These are phyloP conservation scores for Plasmodium vivax DNA, from an alignment of 169 alveolate genomes.

Conservation along the genomic window DNA sequence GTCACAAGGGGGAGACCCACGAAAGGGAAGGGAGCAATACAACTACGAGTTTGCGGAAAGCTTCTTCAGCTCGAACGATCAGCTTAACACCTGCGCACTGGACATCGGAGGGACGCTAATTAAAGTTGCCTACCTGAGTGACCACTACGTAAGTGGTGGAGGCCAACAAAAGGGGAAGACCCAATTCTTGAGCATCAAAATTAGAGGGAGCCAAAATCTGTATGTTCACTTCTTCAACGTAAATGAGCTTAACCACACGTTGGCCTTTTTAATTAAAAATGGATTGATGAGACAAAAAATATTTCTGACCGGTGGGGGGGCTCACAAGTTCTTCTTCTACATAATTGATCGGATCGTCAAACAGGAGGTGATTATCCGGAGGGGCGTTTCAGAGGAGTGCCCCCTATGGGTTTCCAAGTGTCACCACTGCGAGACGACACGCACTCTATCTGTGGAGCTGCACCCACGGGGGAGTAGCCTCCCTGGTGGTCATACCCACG, in stretches of 20 bases:
- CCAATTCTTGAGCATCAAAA: neutral
- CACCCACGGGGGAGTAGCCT: neutral
- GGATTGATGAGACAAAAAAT: slow-evolving; percentile 32
- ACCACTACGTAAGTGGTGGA: slow-evolving; percentile 1
- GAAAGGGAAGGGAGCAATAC: neutral
- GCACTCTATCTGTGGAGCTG: neutral
- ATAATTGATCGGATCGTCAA: slow-evolving; percentile 8
- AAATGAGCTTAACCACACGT: slow-evolving; percentile 14
- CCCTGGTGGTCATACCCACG: slow-evolving; percentile 7
- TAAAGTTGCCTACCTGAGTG: slow-evolving; percentile 78
- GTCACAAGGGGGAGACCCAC: neutral
- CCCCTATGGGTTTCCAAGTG: slow-evolving; percentile 4
- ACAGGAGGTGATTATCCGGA: neutral
- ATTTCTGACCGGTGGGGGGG: slow-evolving; percentile 48
- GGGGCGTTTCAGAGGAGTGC: neutral
- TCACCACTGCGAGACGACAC: neutral
- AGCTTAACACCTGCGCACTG: slow-evolving; percentile 59
- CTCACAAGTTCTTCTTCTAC: slow-evolving; percentile 17
- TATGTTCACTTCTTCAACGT: slow-evolving; percentile 17
- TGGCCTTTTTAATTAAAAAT: slow-evolving; percentile 4
- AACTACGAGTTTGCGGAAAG: neutral
- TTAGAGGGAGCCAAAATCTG: neutral
- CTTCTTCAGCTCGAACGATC: neutral
- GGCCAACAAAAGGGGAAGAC: neutral
- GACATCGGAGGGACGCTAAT: slow-evolving; percentile 89